Conservation (phyloP, 805 yeast genomes). For the Candida hungchunana region DNA sequence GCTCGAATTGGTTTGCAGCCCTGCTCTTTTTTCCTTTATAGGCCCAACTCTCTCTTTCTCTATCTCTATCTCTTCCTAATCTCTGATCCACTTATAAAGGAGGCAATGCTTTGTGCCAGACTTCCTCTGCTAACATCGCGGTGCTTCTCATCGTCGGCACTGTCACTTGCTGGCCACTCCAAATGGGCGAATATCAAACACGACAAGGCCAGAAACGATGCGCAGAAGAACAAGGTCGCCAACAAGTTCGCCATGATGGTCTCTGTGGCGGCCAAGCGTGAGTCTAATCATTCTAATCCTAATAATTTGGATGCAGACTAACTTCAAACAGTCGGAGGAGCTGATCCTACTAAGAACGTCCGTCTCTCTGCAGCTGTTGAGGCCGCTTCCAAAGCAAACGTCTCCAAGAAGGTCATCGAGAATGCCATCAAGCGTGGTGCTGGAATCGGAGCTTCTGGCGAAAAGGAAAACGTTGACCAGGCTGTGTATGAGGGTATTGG, state of each 20-base stretch:
- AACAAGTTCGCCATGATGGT: constrained; percentile 71
- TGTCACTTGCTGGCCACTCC: constrained; percentile 61
- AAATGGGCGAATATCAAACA: constrained; percentile 96
- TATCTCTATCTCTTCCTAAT: no score
- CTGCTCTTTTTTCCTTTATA: no score
- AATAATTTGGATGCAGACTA: not conserved
- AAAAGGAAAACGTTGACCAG: constrained; percentile 42
- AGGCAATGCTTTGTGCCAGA: no score
- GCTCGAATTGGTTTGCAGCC: no score
- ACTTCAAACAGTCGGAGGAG: constrained; percentile 44
- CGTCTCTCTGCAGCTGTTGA: constrained; percentile 71
- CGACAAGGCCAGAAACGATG: constrained; percentile 90
- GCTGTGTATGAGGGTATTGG: constrained; percentile 86
- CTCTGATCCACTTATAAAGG: no score
- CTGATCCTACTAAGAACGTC: constrained; percentile 58
- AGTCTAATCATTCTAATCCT: constrained; percentile 5
- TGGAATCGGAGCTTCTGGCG: constrained; percentile 52
- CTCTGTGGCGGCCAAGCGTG: constrained; percentile 61
- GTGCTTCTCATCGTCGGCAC: constrained; percentile 7
- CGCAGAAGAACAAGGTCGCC: constrained; percentile 63
- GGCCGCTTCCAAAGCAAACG: constrained; percentile 68
- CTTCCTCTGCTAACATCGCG: no score
- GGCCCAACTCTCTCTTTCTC: no score
- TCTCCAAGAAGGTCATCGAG: constrained; percentile 82
- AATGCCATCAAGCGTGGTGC: constrained; percentile 82